These are phyloP conservation scores for Carallia brachiata DNA, from an alignment of 345 rosid genomes.

Conservation along the genomic window DNA sequence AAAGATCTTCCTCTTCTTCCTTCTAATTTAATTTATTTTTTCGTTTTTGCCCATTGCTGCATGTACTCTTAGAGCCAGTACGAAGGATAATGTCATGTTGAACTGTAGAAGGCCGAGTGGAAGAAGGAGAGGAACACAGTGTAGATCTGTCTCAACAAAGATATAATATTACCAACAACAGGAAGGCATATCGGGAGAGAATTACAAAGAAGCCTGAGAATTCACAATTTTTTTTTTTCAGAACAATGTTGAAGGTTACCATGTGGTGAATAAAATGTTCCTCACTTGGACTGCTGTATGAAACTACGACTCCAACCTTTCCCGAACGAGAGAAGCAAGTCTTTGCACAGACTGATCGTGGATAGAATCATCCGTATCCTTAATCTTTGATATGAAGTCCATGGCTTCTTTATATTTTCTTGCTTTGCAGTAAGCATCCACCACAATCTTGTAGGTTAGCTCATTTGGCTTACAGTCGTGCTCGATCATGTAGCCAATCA, in stretches of 20 bases:
- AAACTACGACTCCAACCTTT: conserved; percentile 43
- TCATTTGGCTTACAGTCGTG: conserved; percentile 71
- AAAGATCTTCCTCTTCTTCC: too few relatives aligned
- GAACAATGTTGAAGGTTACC: neutral
- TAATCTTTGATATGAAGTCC: conserved; percentile 70
- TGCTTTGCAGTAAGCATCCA: conserved; percentile 78
- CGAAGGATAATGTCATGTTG: too few relatives aligned
- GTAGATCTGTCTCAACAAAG: neutral
- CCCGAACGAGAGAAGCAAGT: conserved; percentile 58
- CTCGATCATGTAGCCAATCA: conserved; percentile 64
- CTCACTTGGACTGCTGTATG: neutral
- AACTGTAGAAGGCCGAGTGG: too few relatives aligned
- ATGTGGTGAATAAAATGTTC: neutral
- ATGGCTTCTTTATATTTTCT: conserved; percentile 67
- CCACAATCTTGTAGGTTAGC: conserved; percentile 78
- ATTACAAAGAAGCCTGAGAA: neutral
- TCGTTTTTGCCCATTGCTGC: too few relatives aligned
- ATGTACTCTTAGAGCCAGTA: too few relatives aligned
- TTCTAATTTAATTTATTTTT: too few relatives aligned
- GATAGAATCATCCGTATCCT: conserved; percentile 49
- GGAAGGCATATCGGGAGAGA: neutral
- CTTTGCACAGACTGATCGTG: conserved; percentile 46
- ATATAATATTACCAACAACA: neutral
- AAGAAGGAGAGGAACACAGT: neutral
- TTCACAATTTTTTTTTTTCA: neutral